Conservation (phyloP, 306 rosid species). For the Phaseolus lunatus region DNA sequence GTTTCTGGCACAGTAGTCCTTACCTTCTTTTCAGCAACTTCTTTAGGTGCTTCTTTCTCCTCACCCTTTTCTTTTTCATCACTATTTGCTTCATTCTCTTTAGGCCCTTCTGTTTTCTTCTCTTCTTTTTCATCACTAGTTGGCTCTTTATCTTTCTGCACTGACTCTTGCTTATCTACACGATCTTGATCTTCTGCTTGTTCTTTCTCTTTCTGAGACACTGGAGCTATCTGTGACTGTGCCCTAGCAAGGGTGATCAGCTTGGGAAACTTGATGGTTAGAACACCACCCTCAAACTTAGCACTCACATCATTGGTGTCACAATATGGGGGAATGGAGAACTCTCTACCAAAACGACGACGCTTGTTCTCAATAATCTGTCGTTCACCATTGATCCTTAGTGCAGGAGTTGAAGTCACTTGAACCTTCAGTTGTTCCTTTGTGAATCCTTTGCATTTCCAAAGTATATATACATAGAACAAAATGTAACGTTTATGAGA, state of each 20-base stretch:
- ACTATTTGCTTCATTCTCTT: slow-evolving; percentile 7
- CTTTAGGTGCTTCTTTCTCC: neutral
- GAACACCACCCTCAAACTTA: slow-evolving; percentile 59
- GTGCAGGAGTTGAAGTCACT: slow-evolving; percentile 47
- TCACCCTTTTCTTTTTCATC: slow-evolving; percentile 35
- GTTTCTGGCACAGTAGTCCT: slow-evolving; percentile 1
- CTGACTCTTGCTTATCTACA: neutral
- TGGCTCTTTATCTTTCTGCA: neutral
- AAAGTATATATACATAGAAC: neutral
- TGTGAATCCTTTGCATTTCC: slow-evolving; percentile 55
- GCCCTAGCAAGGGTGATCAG: slow-evolving; percentile 28
- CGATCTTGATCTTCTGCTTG: neutral
- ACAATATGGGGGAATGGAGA: slow-evolving; percentile 54
- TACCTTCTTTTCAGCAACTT: neutral
- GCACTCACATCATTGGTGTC: slow-evolving; percentile 55
- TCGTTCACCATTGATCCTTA: slow-evolving; percentile 62
- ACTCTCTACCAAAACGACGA: slow-evolving; percentile 68
- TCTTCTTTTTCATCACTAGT: neutral
- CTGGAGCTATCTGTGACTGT: slow-evolving; percentile 1
- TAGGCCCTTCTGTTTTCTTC: neutral
- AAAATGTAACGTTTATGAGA: neutral
- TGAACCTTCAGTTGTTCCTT: slow-evolving; percentile 65
- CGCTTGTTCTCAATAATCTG: slow-evolving; percentile 35
- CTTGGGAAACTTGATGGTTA: slow-evolving; percentile 59
- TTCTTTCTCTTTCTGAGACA: slow-evolving; percentile 15